Evolutionary conservation across 805 yeast genomes (phyloP), one percentile per base, ranked within the genome.

Genomic region (Zygoascus tannicola): DNA sequence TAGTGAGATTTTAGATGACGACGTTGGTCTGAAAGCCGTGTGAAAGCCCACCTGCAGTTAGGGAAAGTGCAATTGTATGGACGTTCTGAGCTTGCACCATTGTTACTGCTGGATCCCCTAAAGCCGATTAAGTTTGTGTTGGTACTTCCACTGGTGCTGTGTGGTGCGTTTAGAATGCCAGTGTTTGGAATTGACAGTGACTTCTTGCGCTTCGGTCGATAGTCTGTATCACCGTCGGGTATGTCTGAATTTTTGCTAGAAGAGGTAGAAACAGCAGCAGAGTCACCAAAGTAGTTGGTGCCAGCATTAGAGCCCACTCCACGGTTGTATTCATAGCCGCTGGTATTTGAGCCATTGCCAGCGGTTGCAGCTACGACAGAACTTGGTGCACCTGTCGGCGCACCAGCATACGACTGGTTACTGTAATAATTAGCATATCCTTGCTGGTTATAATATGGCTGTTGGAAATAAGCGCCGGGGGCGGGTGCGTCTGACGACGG

Each of bases 31-130:
- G 82, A 74, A 43, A 74, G 78, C 35, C 90, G 68, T 5, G 76
- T 72, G 60, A 82, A 82, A 1, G 85, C 68, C 88, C 90, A 81
- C 19, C 62, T 66, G 60, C 90, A 81, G 26, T 70, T 68, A 2
- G 55, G 55, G 32, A 53, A 54, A 1, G 65, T 50, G 49, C 72
- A 67, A 15, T 54, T 52, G 48, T 56, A 67, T 10, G 67, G 65
- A 23, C 67, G 48, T 7, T 55, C 58, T 7, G 48, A 40, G 12
- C 32, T 35, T 5, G 56, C 41, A 3, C 50, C 43, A 5, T n/a
- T n/a, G n/a, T n/a, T n/a, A n/a, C n/a, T n/a, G n/a, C n/a, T n/a
- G n/a, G n/a, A n/a, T n/a, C n/a, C n/a, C n/a, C n/a, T n/a, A n/a
- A n/a, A n/a, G n/a, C n/a, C n/a, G n/a, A n/a, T n/a, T n/a, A n/a